Evolutionary conservation across 257 asterid genomes (phyloP).

Genomic region (Linaria vulgaris): DNA sequence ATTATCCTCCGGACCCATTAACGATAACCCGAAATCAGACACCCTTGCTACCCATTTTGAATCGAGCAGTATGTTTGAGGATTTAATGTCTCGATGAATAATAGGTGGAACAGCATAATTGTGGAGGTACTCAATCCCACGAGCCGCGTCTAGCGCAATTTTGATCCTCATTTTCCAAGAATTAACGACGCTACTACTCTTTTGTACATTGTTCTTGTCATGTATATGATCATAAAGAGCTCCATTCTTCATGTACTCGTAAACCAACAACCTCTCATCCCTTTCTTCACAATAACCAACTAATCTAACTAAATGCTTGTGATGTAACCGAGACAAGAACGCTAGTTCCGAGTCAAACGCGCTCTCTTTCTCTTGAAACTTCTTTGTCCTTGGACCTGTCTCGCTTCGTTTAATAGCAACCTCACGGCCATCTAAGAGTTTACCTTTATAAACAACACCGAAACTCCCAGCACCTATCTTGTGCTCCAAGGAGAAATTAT

Average conservation of each 20-base stretch:
- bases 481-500: constrained; percentile 57
- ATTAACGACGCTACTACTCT: constrained; percentile 50
- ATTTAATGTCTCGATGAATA: constrained; percentile 85
- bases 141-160: constrained; percentile 72
- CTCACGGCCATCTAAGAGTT: constrained; percentile 63
- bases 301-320: constrained; percentile 77
- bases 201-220: constrained; percentile 52
- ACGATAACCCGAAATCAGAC: constrained; percentile 79
- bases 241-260: constrained; percentile 86
- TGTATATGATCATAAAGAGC: constrained; percentile 80
- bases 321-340: constrained; percentile 81
- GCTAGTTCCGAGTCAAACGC: constrained; percentile 85
- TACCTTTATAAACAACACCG: constrained; percentile 76
- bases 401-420: constrained; percentile 86
- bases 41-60: constrained; percentile 68
- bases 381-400: constrained; percentile 51
- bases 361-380: constrained; percentile 77
- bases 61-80: constrained; percentile 77
- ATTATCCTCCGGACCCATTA: constrained; percentile 60
- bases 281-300: constrained; percentile 77
- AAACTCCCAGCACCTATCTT: constrained; percentile 89
- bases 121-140: constrained; percentile 86
- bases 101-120: constrained; percentile 83
- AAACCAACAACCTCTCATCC: constrained; percentile 77
- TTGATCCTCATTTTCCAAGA: constrained; percentile 86